Percentiles rank a stretch among this genome's conserved stretches.
Conservation (phyloP, 257 asterid species). For the Rubia yunnanensis region DNA sequence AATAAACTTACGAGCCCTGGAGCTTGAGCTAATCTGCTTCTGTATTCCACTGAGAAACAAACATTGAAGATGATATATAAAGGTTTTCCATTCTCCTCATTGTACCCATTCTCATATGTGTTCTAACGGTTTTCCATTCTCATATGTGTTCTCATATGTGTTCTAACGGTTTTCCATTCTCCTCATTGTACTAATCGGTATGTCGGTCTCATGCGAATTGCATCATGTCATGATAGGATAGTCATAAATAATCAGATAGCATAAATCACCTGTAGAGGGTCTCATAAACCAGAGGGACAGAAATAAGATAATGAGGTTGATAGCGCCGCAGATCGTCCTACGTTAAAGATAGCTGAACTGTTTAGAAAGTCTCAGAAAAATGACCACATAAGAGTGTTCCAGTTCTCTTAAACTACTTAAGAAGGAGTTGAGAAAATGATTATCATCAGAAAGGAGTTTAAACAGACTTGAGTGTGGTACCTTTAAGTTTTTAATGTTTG, state of each 20-base stretch:
- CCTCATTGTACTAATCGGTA: not conserved
- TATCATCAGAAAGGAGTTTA: constrained; percentile 9
- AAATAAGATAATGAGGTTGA: constrained; percentile 73
- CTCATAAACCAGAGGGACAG: constrained; percentile 90
- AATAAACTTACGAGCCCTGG: constrained; percentile 52
- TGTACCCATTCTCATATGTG: not conserved
- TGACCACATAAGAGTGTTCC: not conserved
- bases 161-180: not conserved
- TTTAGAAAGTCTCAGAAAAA: constrained; percentile 5
- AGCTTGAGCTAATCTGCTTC: constrained; percentile 65
- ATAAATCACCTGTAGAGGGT: constrained; percentile 65
- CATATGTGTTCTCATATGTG: not conserved
- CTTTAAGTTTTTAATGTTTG: constrained; percentile 62
- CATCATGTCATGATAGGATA: not conserved
- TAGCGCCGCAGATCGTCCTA: constrained; percentile 76
- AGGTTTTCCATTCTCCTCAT: not conserved
- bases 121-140: not conserved
- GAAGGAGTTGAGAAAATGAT: constrained; percentile 3
- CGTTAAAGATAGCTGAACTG: constrained; percentile 17
- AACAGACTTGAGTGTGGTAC: constrained; percentile 23
- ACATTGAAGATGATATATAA: not conserved
- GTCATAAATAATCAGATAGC: not conserved
- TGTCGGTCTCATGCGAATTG: not conserved
- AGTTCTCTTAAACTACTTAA: not conserved
- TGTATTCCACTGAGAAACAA: constrained; percentile 58